Conservation (phyloP, 2,329 filamentous ascomycete genomes). For the Helicocarpus griseus region DNA sequence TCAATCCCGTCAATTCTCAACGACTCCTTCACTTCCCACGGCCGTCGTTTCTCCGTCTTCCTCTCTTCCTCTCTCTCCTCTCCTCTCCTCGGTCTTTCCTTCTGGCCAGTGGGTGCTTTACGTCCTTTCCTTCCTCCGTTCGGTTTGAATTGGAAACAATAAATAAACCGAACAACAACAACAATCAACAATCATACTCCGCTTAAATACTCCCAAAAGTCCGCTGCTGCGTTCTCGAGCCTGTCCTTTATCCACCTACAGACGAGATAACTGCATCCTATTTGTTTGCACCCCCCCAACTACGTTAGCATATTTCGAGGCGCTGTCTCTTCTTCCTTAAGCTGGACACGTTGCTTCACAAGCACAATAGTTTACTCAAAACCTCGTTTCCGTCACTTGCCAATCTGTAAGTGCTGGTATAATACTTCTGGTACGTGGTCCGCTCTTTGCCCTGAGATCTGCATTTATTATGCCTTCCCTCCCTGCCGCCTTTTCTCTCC, state of each 20-base stretch:
- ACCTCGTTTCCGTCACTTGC: not conserved
- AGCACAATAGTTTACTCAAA: not conserved
- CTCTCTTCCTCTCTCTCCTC: not conserved
- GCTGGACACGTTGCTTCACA: not conserved
- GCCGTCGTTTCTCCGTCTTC: not conserved
- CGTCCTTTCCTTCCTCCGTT: conserved; percentile 1
- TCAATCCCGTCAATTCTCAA: too few relatives aligned
- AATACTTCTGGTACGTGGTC: too few relatives aligned
- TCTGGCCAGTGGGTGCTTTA: not conserved
- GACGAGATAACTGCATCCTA: not conserved
- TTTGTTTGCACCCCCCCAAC: not conserved
- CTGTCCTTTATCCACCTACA: conserved; percentile 1
- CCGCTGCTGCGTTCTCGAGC: conserved; percentile 2
- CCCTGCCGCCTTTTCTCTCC: not conserved
- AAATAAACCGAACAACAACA: not conserved
- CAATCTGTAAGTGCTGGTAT: too few relatives aligned
- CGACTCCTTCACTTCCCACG: not conserved
- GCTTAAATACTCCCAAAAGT: not conserved
- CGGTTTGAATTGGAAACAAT: not conserved
- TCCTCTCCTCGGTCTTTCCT: not conserved
- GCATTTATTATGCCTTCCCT: too few relatives aligned
- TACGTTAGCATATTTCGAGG: conserved; percentile 1
- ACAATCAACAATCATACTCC: not conserved
- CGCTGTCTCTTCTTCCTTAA: not conserved
- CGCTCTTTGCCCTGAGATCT: too few relatives aligned